Evolutionary conservation across 768 basidiomycete species (phyloP).

Genomic region (Russula emetica): DNA sequence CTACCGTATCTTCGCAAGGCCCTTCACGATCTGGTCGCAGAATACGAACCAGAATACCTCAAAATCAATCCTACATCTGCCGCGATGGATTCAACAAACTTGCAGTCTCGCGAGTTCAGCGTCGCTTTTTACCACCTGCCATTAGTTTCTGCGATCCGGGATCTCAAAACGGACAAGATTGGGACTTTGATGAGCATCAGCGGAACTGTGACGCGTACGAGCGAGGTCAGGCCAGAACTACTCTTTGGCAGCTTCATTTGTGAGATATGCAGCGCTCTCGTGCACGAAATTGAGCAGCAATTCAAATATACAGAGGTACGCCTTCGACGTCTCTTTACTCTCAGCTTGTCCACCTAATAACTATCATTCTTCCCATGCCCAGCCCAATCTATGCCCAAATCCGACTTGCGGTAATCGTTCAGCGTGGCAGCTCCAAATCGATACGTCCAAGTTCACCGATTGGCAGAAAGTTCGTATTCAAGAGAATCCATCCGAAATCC

Average conservation of each 20-base stretch:
- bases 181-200: constrained; percentile 93
- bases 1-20: constrained; percentile 91
- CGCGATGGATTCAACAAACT: constrained; percentile 78
- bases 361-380: not conserved
- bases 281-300: constrained; percentile 95
- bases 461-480: constrained; percentile 99
- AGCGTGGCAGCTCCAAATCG: constrained; percentile 93
- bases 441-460: constrained; percentile 94
- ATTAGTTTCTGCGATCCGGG: constrained; percentile 90
- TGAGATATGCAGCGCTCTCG: constrained; percentile 77
- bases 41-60: constrained; percentile 90
- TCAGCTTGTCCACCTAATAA: not conserved
- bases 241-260: constrained; percentile 92
- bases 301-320: constrained; percentile 98
- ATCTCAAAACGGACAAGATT: constrained; percentile 88
- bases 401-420: constrained; percentile 86
- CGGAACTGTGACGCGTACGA: constrained; percentile 95
- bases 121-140: constrained; percentile 95
- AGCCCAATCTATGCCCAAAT: constrained; percentile 95
- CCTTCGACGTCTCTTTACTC: not conserved
- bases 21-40: constrained; percentile 81
- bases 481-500: constrained; percentile 98
- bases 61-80: constrained; percentile 92
- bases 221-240: constrained; percentile 94
- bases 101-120: constrained; percentile 89